These are phyloP conservation scores for Phytophthora agathidicida DNA, from an alignment of 352 stramenopile species.

Conservation along the genomic window DNA sequence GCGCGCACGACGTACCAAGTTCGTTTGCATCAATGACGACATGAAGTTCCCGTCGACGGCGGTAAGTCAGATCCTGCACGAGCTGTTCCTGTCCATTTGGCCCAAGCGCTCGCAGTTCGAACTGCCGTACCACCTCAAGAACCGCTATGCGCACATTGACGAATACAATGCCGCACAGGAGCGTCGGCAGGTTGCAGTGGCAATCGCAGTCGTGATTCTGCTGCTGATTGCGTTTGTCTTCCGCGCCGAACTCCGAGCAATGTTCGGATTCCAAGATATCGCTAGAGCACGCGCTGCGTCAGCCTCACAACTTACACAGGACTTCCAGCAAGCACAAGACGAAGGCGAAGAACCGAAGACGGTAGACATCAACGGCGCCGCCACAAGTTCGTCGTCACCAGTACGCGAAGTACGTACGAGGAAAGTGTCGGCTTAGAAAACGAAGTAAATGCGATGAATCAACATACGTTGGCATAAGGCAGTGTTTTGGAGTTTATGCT, in stretches of 20 bases:
- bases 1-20: conserved; percentile 92
- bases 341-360: conserved; percentile 3
- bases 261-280: conserved; percentile 80
- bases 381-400: background rate
- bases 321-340: conserved; percentile 46
- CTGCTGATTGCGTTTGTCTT: conserved; percentile 62
- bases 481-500: conserved; percentile 27
- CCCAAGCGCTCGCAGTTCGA: conserved; percentile 93
- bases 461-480: conserved; percentile 3
- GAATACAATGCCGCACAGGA: conserved; percentile 64
- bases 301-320: conserved; percentile 61
- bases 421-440: conserved; percentile 16
- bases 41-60: conserved; percentile 89
- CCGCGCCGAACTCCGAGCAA: conserved; percentile 47
- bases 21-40: conserved; percentile 97
- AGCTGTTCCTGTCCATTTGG: conserved; percentile 94
- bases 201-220: conserved; percentile 35
- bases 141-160: conserved; percentile 86
- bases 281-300: conserved; percentile 65
- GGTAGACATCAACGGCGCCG: background rate
- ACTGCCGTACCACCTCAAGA: conserved; percentile 86
- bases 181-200: conserved; percentile 48
- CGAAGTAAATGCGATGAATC: conserved; percentile 13
- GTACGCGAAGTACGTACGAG: conserved; percentile 14
- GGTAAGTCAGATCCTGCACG: conserved; percentile 87